phyloP scores from a whole-genome alignment of 1,284 basidiomycete genomes.

The Ustilago hordei region DNA sequence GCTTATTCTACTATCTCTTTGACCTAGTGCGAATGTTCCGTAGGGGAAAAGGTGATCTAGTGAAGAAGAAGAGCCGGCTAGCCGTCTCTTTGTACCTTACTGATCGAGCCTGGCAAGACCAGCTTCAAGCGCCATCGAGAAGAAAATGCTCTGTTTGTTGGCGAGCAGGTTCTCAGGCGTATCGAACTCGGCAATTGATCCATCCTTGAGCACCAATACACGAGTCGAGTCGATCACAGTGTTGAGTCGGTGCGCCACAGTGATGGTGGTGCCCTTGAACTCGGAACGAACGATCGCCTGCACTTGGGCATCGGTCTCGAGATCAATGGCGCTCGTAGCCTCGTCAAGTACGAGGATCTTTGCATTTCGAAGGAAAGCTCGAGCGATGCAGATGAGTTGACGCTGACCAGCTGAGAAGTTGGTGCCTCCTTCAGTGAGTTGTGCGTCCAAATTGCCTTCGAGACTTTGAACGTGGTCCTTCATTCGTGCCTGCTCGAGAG shows the following conservation, averaged over 20 bases:
- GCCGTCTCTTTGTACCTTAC: constrained; percentile 17
- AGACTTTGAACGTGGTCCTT: constrained; percentile 80
- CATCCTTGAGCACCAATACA: constrained; percentile 85
- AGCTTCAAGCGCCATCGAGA: constrained; percentile 68
- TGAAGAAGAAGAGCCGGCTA: not conserved
- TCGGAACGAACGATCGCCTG: constrained; percentile 79
- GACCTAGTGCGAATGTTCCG: not conserved
- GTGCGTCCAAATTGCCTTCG: constrained; percentile 80
- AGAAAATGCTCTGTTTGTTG: constrained; percentile 71
- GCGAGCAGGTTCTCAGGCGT: constrained; percentile 77
- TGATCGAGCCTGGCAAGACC: constrained; percentile 55
- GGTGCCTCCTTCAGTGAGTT: constrained; percentile 81
- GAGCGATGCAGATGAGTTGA: constrained; percentile 70
- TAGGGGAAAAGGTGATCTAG: not conserved
- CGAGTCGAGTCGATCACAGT: constrained; percentile 89
- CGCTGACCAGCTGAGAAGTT: constrained; percentile 87
- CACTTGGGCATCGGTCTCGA: constrained; percentile 87
- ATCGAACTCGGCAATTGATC: constrained; percentile 81
- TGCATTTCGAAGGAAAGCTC: constrained; percentile 72
- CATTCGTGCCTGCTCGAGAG: constrained; percentile 79
- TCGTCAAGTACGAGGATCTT: constrained; percentile 92
- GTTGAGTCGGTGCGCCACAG: constrained; percentile 81
- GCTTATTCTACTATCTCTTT: not conserved
- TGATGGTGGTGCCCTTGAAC: constrained; percentile 70
- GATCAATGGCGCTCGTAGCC: constrained; percentile 77